Evolutionary conservation across 2,329 filamentous ascomycete genomes (phyloP), one percentile per base, ranked within the genome.

Genomic region (Aspergillus udagawae): DNA sequence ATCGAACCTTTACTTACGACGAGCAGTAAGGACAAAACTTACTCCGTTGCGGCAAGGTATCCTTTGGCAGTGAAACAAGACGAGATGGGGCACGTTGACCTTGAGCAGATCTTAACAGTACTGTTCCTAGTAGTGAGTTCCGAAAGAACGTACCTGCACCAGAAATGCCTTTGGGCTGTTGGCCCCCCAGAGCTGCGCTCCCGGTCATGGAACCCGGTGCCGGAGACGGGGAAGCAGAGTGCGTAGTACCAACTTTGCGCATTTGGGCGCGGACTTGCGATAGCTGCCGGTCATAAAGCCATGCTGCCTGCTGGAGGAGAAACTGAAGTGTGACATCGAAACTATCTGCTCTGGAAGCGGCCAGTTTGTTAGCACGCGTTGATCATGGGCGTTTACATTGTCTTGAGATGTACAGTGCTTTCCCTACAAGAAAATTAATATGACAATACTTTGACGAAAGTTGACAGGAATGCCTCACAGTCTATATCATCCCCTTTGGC

Each of bases 201-300:
- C 72, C 77, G 10, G 77, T 73, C 5, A 73, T 67, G 8, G 78
- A 80, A 8, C 71, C 73, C 3, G 75, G 74, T 9, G 64, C 71
- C 7, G 77, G 77, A n/a, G 75, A 77, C 3, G 76, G 68, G 6
- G 75, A 73, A 28, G 65, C 71, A 14, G 77, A 77, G 28, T 77
- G 73, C 8, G 72, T 73, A 32, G 68, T 73, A 42, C 70, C 74
- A 8, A 79, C 76, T 59, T 88, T 94, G 60, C 90, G 86, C 79
- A 97, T 91, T 76, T 97, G 92, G 21, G 90, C 92, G 63, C 91
- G 86, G 50, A 97, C 90, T 71, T 97, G 91, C 0, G 90, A 90
- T 28, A 95, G 84, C 76, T 97, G 91, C 52, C 90, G 83, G 71
- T 97, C 92, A 69, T 94, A 96, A 5, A 97, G 84, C 84, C 92